Evolutionary conservation across 495 filamentous ascomycete species (phyloP).

Genomic region (Aspergillus baeticus): DNA sequence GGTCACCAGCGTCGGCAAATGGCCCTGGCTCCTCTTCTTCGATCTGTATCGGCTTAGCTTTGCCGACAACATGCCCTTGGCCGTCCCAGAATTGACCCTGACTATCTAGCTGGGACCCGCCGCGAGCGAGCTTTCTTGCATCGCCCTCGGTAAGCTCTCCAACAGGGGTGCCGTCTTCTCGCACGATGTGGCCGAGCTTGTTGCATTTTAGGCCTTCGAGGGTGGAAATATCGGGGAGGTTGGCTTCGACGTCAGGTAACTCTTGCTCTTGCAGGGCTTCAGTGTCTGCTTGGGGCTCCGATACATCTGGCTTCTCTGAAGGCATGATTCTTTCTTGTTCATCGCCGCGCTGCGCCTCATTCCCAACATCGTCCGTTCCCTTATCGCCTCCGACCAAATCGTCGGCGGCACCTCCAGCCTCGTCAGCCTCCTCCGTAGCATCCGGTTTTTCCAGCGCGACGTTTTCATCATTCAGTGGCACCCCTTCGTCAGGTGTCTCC

Average conservation of each 20-base stretch:
- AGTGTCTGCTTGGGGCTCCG: not conserved
- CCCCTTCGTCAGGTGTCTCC: not conserved
- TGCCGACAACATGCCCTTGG: slow-evolving; percentile 51
- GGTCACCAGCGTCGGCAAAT: slow-evolving; percentile 56
- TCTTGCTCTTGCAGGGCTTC: not conserved
- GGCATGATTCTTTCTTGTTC: too few relatives aligned
- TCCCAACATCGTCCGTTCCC: not conserved
- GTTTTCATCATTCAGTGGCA: not conserved
- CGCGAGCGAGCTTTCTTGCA: slow-evolving; percentile 44
- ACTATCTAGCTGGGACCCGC: slow-evolving; percentile 46
- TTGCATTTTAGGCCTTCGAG: slow-evolving; percentile 52
- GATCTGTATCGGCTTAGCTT: slow-evolving; percentile 48
- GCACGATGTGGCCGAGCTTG: slow-evolving; percentile 51
- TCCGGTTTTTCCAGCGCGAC: not conserved
- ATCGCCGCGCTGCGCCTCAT: too few relatives aligned
- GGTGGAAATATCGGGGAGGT: slow-evolving; percentile 47
- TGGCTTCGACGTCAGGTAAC: not conserved
- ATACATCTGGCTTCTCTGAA: not conserved
- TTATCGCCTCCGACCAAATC: not conserved
- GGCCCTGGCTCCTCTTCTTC: slow-evolving; percentile 46
- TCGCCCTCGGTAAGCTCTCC: slow-evolving; percentile 55
- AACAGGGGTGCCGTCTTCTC: slow-evolving; percentile 41
- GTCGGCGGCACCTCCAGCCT: too few relatives aligned
- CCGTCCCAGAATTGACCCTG: slow-evolving; percentile 54
- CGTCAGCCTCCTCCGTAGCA: too few relatives aligned